Conservation (phyloP, 352 stramenopile genomes). For the Globisporangium spiculum region DNA sequence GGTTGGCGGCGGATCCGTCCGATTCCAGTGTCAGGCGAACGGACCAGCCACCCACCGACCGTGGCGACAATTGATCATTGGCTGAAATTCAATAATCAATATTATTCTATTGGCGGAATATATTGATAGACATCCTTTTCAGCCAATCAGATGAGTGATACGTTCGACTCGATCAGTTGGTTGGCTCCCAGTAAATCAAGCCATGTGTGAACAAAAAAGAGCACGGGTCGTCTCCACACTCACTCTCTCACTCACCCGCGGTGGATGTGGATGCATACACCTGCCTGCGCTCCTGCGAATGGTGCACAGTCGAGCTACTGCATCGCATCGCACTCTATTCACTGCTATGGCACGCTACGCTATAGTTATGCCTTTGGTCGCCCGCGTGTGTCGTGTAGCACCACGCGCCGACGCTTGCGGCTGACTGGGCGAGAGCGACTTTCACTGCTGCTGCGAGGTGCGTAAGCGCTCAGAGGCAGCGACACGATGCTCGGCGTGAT, state of each 20-base stretch:
- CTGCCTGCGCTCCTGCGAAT: neutral
- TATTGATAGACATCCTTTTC: neutral
- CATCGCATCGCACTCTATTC: neutral
- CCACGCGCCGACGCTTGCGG: conserved; percentile 4
- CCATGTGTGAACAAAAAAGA: conserved; percentile 8
- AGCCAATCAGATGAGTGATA: conserved; percentile 2
- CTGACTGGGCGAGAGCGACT: neutral
- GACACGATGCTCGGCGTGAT: conserved; percentile 23
- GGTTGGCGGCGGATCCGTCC: neutral
- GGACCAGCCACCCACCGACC: neutral
- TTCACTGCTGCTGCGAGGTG: neutral
- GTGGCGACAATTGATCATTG: neutral
- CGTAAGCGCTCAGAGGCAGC: conserved; percentile 33
- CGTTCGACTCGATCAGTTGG: neutral
- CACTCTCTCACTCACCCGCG: too few relatives aligned
- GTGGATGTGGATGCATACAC: neutral
- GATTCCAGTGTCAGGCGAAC: neutral
- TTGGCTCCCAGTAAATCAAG: conserved; percentile 12
- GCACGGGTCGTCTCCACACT: neutral
- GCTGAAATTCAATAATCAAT: neutral
- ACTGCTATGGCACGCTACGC: neutral
- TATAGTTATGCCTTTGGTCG: neutral
- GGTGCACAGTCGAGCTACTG: too few relatives aligned
- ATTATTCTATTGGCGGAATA: conserved; percentile 3
- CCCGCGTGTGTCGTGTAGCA: conserved; percentile 7